These are phyloP conservation scores for Apophysomyces sp. DNA, from an alignment of 371 early-diverging fungal genomes.

Conservation along the genomic window DNA sequence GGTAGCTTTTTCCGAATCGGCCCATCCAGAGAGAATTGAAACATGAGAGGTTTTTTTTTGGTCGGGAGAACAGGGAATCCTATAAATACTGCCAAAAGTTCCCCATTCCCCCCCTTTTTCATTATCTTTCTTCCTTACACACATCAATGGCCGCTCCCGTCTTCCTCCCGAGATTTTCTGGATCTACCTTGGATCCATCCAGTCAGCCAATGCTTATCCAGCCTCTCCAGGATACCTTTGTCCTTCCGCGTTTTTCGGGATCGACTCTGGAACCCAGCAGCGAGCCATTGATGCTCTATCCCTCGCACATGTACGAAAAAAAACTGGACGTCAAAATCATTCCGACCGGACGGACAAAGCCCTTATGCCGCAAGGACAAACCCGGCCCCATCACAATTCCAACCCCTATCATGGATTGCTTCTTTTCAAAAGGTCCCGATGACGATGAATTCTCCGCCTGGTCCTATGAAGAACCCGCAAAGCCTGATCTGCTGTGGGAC, in stretches of 20 bases:
- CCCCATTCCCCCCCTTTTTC: background rate
- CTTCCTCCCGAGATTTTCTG: background rate
- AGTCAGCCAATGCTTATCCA: background rate
- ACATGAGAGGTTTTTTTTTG: background rate
- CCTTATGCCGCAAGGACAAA: slow-evolving; percentile 16
- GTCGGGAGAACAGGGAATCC: slow-evolving; percentile 1
- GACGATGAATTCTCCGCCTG: slow-evolving; percentile 17
- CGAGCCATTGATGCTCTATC: slow-evolving; percentile 22
- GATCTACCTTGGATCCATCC: background rate
- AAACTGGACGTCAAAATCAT: background rate
- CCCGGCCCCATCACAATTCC: slow-evolving; percentile 22
- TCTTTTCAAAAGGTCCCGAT: slow-evolving; percentile 1
- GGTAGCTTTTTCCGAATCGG: background rate
- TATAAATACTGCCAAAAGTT: background rate
- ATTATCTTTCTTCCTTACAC: background rate
- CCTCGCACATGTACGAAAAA: slow-evolving; percentile 10
- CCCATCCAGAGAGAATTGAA: background rate
- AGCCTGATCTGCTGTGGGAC: slow-evolving; percentile 15
- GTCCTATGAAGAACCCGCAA: slow-evolving; percentile 16
- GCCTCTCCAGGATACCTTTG: background rate
- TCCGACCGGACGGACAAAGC: slow-evolving; percentile 5
- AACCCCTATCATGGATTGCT: background rate
- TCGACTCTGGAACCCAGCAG: slow-evolving; percentile 22
- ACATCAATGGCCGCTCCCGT: background rate
- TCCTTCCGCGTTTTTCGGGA: slow-evolving; percentile 19